A percentile compares a stretch with the other conserved stretches of the same genome.
Evolutionary conservation across 2,329 filamentous ascomycete species (phyloP).

Genomic region (Orbilia javanica): DNA sequence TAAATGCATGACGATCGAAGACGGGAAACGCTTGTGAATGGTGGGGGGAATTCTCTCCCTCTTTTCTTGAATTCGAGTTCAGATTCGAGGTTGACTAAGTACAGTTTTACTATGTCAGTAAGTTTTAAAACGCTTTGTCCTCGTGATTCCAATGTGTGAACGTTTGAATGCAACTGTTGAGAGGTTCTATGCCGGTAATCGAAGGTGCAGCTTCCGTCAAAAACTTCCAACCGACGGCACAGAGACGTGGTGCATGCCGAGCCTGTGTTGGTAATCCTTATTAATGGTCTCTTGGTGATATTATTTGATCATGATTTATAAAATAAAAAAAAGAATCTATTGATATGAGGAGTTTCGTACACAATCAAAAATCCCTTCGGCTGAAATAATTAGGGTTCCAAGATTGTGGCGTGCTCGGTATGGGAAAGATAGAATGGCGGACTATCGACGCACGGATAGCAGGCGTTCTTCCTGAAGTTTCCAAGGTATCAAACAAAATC

Average conservation of each 20-base stretch:
- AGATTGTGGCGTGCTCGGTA: slow-evolving; percentile 18
- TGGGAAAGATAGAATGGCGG: neutral
- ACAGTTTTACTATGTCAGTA: too few relatives aligned
- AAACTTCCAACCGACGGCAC: slow-evolving; percentile 7
- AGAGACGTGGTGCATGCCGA: slow-evolving; percentile 1
- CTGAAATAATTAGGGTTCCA: slow-evolving; percentile 26
- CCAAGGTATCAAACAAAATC: slow-evolving; percentile 16
- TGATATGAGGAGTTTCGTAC: neutral
- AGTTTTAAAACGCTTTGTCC: neutral
- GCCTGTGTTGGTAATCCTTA: slow-evolving; percentile 15
- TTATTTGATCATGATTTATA: slow-evolving; percentile 7
- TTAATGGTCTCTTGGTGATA: slow-evolving; percentile 1
- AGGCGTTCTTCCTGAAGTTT: slow-evolving; percentile 31
- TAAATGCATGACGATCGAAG: slow-evolving; percentile 24
- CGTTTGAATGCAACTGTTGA: neutral
- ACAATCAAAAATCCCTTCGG: neutral
- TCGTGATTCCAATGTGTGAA: neutral
- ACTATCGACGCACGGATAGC: slow-evolving; percentile 34
- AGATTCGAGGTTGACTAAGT: neutral
- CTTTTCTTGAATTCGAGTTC: neutral
- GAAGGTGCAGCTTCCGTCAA: slow-evolving; percentile 12
- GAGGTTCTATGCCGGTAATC: slow-evolving; percentile 10
- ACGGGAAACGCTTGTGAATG: neutral
- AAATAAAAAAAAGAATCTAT: too few relatives aligned
- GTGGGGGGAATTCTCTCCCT: neutral